These are phyloP conservation scores for Fusarium buxicola DNA, from an alignment of 2,329 filamentous ascomycete genomes.

Conservation along the genomic window DNA sequence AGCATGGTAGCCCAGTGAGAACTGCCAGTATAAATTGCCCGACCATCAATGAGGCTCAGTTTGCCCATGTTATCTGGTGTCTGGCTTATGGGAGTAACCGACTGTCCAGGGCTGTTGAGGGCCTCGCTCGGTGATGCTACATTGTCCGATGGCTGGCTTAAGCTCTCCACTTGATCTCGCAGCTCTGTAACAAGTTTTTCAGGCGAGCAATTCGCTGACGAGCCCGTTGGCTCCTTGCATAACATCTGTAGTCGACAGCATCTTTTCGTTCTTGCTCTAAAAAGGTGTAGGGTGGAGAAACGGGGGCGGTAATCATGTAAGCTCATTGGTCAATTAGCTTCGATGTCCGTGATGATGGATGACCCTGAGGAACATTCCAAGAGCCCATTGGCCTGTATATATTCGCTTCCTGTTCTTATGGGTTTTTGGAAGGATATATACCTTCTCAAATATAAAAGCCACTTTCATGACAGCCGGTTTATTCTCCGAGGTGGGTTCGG, in stretches of 20 bases:
- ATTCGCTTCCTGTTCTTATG: too few relatives aligned
- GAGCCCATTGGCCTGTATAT: too few relatives aligned
- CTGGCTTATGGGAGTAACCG: not conserved
- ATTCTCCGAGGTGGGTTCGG: conserved; percentile 48
- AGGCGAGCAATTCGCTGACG: conserved; percentile 33
- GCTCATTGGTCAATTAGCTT: conserved; percentile 19
- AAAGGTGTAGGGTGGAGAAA: conserved; percentile 4
- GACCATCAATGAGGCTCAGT: conserved; percentile 2
- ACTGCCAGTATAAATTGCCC: conserved; percentile 19
- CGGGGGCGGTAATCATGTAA: conserved; percentile 23
- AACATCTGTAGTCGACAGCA: conserved; percentile 31
- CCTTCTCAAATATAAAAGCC: conserved; percentile 51
- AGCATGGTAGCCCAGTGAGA: conserved; percentile 26
- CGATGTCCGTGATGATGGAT: not conserved
- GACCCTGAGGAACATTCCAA: too few relatives aligned
- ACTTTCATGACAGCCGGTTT: conserved; percentile 43
- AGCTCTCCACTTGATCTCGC: conserved; percentile 17
- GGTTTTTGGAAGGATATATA: conserved; percentile 56
- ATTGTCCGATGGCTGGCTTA: not conserved
- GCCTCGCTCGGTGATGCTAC: not conserved
- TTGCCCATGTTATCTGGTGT: conserved; percentile 6
- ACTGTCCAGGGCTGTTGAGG: too few relatives aligned
- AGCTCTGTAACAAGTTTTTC: conserved; percentile 33
- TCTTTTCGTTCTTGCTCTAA: conserved; percentile 34
- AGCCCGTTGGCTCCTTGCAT: conserved; percentile 17